Evolutionary conservation across 805 yeast species (phyloP), one percentile per base, ranked within the genome.

Genomic region (Martiniozyma abietophila): DNA sequence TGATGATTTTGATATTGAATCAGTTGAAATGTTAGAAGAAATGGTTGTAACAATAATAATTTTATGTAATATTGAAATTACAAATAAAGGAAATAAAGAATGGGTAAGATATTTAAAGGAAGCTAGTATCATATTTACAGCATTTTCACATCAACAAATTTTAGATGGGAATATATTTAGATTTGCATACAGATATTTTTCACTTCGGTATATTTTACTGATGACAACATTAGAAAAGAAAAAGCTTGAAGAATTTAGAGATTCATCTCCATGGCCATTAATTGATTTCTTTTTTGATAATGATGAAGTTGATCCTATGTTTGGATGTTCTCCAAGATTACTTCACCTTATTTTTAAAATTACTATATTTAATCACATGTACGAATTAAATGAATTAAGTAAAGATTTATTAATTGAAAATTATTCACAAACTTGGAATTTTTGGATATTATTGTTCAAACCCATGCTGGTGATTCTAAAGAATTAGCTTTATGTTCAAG

Each of bases 311-410:
- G 62, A 58, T 31, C 54, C 54, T 25, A 47, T 56, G 52, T 48
- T 53, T 40, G 62, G 62, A 4, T 56, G 61, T 36, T 54, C 62
- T 1, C 59, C 62, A 2, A 32, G 45, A 27, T 42, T 58, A 10
- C 32, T 56, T 3, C 32, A 43, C 31, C 32, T 45, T 4, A 50
- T 56, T 17, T 44, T 50, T 29, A 35, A 46, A n/a, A 34, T 52
- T 4, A 42, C 50, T 5, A 39, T 38, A 25, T 34, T 49, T 7
- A 47, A 45, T 26, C 42, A 48, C 27, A 14, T 25, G 2, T 27
- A 36, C 18, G 44, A 45, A 15, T 19, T 23, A 4, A 26, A 23
- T 5, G 9, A 20, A 3, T 29, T 47, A 16, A 38, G 29, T 8
- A 15, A 28, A 6, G 18, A 27, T 8, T 23, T 31, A 14, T 34